Conservation (phyloP, 345 rosid genomes). For the Gossypioides kirkii region DNA sequence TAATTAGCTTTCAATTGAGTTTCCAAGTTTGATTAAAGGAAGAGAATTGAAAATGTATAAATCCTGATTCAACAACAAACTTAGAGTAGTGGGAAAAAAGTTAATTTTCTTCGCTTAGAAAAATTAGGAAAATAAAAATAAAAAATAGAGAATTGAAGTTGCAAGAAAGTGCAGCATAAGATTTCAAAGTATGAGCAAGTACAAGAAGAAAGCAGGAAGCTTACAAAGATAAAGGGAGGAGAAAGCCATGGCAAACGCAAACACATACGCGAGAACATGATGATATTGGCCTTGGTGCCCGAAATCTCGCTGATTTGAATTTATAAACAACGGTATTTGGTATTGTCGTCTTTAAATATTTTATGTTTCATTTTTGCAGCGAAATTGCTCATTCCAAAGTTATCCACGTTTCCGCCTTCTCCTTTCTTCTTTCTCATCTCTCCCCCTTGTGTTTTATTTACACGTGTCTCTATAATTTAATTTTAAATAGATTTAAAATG, state of each 20-base stretch:
- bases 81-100: neutral
- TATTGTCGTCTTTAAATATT: neutral
- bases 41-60: neutral
- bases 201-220: neutral
- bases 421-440: neutral
- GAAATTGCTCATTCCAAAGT: neutral
- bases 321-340: neutral
- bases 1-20: neutral
- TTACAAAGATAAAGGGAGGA: neutral
- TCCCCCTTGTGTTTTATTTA: too few relatives aligned
- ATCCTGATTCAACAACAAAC: neutral
- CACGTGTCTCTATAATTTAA: too few relatives aligned
- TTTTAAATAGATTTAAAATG: too few relatives aligned
- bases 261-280: neutral
- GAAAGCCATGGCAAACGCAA: neutral
- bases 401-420: slow-evolving; percentile 5
- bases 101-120: neutral
- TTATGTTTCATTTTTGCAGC: neutral
- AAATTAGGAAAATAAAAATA: neutral
- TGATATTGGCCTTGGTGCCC: neutral
- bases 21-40: neutral
- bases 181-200: neutral
- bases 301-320: neutral
- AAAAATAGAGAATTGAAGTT: neutral
- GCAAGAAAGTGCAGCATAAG: neutral